Evolutionary conservation across 495 filamentous ascomycete species (phyloP).

Genomic region (Margaritispora aquatica): DNA sequence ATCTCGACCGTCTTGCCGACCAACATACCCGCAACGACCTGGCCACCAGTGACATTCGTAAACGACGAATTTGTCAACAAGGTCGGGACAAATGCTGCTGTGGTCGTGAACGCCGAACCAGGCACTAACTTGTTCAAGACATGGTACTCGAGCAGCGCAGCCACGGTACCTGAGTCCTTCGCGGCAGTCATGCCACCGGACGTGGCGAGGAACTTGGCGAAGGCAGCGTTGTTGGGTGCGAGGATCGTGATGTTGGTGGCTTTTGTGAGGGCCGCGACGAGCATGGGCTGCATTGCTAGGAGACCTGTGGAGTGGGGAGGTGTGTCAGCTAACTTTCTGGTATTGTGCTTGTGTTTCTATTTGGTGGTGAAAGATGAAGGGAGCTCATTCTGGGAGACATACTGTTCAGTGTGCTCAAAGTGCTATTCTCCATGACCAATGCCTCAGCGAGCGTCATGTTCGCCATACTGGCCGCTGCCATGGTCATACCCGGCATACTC

Average conservation of each 20-base stretch:
- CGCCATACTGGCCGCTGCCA: slow-evolving; percentile 19
- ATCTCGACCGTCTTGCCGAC: slow-evolving; percentile 29
- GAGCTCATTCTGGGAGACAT: too few relatives aligned
- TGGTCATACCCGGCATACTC: not conserved
- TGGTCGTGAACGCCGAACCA: slow-evolving; percentile 33
- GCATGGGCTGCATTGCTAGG: slow-evolving; percentile 32
- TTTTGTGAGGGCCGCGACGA: slow-evolving; percentile 33
- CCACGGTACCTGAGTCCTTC: slow-evolving; percentile 30
- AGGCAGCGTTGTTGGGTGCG: slow-evolving; percentile 56
- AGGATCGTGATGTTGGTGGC: slow-evolving; percentile 54
- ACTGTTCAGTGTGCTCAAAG: slow-evolving; percentile 37
- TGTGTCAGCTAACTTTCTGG: too few relatives aligned
- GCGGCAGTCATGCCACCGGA: slow-evolving; percentile 19
- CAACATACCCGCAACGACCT: slow-evolving; percentile 22
- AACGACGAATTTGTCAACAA: slow-evolving; percentile 41
- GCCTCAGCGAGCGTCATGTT: slow-evolving; percentile 29
- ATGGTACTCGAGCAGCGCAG: slow-evolving; percentile 56
- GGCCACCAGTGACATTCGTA: slow-evolving; percentile 29
- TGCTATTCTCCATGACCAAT: slow-evolving; percentile 30
- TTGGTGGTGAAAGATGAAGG: too few relatives aligned
- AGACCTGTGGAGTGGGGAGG: too few relatives aligned
- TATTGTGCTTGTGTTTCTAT: too few relatives aligned
- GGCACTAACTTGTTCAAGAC: slow-evolving; percentile 50
- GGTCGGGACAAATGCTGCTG: slow-evolving; percentile 47
- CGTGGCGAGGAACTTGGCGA: slow-evolving; percentile 33